Conservation (phyloP, 2,329 filamentous ascomycete genomes). For the Sporothrix humicola region DNA sequence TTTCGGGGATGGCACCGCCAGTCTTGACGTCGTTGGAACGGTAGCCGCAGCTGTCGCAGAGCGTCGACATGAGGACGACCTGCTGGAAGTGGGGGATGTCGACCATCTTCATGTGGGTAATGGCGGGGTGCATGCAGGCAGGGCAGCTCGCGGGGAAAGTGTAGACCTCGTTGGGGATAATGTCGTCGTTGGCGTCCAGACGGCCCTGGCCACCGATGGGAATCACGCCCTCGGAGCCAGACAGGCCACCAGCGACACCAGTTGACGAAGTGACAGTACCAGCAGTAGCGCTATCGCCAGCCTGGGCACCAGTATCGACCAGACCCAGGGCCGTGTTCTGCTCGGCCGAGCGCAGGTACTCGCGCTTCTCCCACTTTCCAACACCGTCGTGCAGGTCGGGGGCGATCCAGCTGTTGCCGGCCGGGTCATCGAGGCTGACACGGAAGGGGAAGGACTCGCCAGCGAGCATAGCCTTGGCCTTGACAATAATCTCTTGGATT, state of each 20-base stretch:
- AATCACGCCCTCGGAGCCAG: slow-evolving; percentile 54
- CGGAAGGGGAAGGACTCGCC: slow-evolving; percentile 86
- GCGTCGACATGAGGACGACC: slow-evolving; percentile 92
- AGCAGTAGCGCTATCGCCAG: slow-evolving; percentile 39
- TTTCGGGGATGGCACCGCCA: slow-evolving; percentile 85
- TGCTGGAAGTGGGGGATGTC: slow-evolving; percentile 98
- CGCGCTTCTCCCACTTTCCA: slow-evolving; percentile 87
- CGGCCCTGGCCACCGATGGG: slow-evolving; percentile 52
- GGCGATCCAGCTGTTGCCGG: slow-evolving; percentile 96
- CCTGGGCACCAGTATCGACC: slow-evolving; percentile 61
- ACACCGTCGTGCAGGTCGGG: slow-evolving; percentile 78
- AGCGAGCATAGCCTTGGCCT: slow-evolving; percentile 75
- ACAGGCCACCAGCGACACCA: slow-evolving; percentile 45
- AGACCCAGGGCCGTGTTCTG: slow-evolving; percentile 89
- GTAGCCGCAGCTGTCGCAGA: slow-evolving; percentile 91
- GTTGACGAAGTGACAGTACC: slow-evolving; percentile 36
- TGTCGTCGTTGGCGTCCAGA: slow-evolving; percentile 69
- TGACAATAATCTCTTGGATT: slow-evolving; percentile 75
- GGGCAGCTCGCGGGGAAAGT: slow-evolving; percentile 90
- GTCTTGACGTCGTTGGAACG: slow-evolving; percentile 98
- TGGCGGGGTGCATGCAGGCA: slow-evolving; percentile 83
- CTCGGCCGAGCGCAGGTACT: slow-evolving; percentile 80
- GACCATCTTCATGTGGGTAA: slow-evolving; percentile 98
- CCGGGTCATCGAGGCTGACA: slow-evolving; percentile 84
- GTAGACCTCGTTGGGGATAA: slow-evolving; percentile 91